A percentile compares a stretch with the other conserved stretches of the same genome.
Evolutionary conservation across 2,329 filamentous ascomycete genomes (phyloP).

Genomic region (Pleurostoma richardsiae): DNA sequence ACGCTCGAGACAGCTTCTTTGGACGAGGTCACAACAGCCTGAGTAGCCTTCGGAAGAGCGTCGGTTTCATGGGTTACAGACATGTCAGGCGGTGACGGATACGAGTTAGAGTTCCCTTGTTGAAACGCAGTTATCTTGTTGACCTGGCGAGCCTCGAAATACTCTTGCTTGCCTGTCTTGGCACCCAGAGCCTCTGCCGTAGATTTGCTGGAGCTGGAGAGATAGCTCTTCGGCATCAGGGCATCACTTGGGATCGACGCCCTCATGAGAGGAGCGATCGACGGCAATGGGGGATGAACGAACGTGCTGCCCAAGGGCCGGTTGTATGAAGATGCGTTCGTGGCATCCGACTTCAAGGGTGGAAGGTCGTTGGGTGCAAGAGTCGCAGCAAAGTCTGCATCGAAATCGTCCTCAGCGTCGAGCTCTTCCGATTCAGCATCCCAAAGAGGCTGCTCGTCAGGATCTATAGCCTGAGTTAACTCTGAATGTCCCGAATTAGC

Average conservation of each 20-base stretch:
- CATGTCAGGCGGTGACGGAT: background rate
- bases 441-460: too few species aligned
- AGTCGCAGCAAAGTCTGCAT: background rate
- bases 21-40: too few species aligned
- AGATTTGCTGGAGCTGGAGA: background rate
- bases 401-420: background rate
- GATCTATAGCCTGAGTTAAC: too few species aligned
- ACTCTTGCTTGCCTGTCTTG: slow-evolving; percentile 17
- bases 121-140: slow-evolving; percentile 12
- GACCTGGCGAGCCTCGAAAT: slow-evolving; percentile 16
- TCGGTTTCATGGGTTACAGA: too few species aligned
- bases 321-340: too few species aligned
- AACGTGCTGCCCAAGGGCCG: too few species aligned
- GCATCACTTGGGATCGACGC: slow-evolving; percentile 11
- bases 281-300: background rate
- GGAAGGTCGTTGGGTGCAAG: background rate
- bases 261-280: slow-evolving; percentile 1
- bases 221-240: slow-evolving; percentile 4
- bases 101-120: background rate
- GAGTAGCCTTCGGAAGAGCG: too few species aligned
- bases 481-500: too few species aligned
- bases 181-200: slow-evolving; percentile 9
- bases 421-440: too few species aligned
- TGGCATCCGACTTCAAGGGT: too few species aligned
- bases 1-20: too few species aligned